A percentile compares a stretch with the other conserved stretches of the same genome.
Conservation (phyloP, 139 green algal genomes). For the Dunaliella sp. region DNA sequence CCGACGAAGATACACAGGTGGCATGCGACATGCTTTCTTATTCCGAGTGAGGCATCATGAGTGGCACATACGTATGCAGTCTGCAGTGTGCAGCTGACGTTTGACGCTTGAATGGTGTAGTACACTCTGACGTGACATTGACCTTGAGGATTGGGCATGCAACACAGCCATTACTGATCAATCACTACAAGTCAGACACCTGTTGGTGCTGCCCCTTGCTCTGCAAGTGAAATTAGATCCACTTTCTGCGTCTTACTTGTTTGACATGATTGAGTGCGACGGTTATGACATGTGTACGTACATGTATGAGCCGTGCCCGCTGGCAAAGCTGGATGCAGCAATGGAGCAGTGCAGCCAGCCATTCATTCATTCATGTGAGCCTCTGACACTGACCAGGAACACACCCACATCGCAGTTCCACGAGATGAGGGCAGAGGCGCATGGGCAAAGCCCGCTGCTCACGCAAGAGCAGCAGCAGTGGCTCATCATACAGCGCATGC, state of each 20-base stretch:
- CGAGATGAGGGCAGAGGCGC: slow-evolving; percentile 58
- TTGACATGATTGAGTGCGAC: slow-evolving; percentile 30
- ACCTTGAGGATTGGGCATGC: not conserved
- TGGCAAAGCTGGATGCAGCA: not conserved
- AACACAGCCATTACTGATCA: too few relatives aligned
- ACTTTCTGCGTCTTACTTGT: not conserved
- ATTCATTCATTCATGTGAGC: not conserved
- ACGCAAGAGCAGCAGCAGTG: slow-evolving; percentile 60
- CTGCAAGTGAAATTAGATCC: too few relatives aligned
- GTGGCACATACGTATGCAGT: not conserved
- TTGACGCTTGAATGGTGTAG: not conserved
- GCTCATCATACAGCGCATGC: slow-evolving; percentile 57
- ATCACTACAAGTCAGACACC: too few relatives aligned
- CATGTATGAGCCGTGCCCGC: not conserved
- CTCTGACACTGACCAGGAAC: too few relatives aligned
- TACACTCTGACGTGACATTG: not conserved
- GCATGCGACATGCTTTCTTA: too few relatives aligned
- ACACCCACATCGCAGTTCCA: slow-evolving; percentile 72
- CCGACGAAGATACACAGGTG: not conserved
- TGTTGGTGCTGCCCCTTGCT: too few relatives aligned
- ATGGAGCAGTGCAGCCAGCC: not conserved
- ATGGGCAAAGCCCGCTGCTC: slow-evolving; percentile 47
- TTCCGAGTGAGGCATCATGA: not conserved
- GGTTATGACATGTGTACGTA: slow-evolving; percentile 20
- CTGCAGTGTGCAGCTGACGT: not conserved